Conservation (phyloP, 352 stramenopile species). For the Pythium plurisporium region DNA sequence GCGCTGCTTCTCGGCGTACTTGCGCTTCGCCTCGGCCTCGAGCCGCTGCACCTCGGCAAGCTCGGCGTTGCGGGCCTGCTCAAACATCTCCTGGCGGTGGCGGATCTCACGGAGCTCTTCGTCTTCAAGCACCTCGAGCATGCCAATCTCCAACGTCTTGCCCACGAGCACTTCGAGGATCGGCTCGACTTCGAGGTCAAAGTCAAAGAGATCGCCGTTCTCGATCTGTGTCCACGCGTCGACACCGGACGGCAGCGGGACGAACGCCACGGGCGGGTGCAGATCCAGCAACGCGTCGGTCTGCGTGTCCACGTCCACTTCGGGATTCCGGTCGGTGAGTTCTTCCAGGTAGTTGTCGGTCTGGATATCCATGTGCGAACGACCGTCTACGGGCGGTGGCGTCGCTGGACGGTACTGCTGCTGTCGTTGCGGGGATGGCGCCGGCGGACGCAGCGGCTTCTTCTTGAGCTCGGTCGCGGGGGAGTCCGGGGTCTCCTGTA, state of each 20-base stretch:
- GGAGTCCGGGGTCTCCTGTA: slow-evolving; percentile 19
- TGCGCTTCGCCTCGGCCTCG: slow-evolving; percentile 90
- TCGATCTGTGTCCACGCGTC: slow-evolving; percentile 91
- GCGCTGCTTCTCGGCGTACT: slow-evolving; percentile 89
- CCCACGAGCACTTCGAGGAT: slow-evolving; percentile 94
- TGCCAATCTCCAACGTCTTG: slow-evolving; percentile 92
- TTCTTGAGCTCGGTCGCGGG: slow-evolving; percentile 14
- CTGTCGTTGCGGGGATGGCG: slow-evolving; percentile 25
- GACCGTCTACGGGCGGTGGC: slow-evolving; percentile 81
- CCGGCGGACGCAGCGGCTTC: slow-evolving; percentile 9
- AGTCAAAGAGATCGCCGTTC: slow-evolving; percentile 92
- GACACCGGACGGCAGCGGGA: slow-evolving; percentile 83
- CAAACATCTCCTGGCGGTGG: slow-evolving; percentile 89
- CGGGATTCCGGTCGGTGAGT: slow-evolving; percentile 87
- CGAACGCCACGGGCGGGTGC: slow-evolving; percentile 77
- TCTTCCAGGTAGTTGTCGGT: slow-evolving; percentile 95
- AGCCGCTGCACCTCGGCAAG: slow-evolving; percentile 92
- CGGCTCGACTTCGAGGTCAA: slow-evolving; percentile 93
- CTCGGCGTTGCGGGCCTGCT: slow-evolving; percentile 90
- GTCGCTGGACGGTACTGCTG: slow-evolving; percentile 52
- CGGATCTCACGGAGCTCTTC: slow-evolving; percentile 88
- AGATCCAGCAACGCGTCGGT: slow-evolving; percentile 90
- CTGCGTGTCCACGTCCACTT: slow-evolving; percentile 88
- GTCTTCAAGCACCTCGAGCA: slow-evolving; percentile 94
- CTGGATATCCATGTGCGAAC: slow-evolving; percentile 92